phyloP scores from a whole-genome alignment of 139 green algal species.

The Parachlorella kessleri region DNA sequence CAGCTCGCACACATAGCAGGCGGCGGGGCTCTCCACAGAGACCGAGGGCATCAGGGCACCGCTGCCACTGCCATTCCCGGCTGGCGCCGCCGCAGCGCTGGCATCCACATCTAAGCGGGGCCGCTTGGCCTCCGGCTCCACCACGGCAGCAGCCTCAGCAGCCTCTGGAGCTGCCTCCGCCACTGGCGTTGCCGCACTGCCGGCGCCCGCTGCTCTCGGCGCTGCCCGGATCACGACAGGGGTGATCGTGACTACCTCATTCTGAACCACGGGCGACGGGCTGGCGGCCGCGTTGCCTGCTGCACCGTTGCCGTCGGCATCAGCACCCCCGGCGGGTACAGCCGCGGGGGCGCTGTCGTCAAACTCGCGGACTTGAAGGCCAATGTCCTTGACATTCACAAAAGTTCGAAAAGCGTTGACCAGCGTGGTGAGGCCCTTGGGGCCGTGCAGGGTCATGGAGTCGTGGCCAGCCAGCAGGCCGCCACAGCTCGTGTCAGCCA shows the following conservation, averaged over 20 bases:
- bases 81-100: neutral
- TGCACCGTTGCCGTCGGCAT: neutral
- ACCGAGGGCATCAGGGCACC: constrained; percentile 11
- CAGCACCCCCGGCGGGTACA: neutral
- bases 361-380: constrained; percentile 41
- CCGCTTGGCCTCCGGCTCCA: constrained; percentile 36
- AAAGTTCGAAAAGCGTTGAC: constrained; percentile 54
- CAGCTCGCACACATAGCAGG: constrained; percentile 80
- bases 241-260: constrained; percentile 48
- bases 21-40: constrained; percentile 23
- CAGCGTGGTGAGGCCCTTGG: constrained; percentile 39
- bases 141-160: neutral
- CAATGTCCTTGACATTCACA: constrained; percentile 37
- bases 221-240: constrained; percentile 34
- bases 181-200: neutral
- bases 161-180: neutral
- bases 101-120: constrained; percentile 21
- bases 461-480: constrained; percentile 28
- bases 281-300: neutral
- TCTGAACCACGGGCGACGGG: constrained; percentile 31
- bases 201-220: neutral
- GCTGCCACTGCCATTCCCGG: neutral
- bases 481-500: constrained; percentile 40
- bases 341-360: neutral
- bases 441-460: constrained; percentile 33